Base-by-base conservation (phyloP, 495 filamentous ascomycete genomes). In the Podospora pseudocomata region DNA sequence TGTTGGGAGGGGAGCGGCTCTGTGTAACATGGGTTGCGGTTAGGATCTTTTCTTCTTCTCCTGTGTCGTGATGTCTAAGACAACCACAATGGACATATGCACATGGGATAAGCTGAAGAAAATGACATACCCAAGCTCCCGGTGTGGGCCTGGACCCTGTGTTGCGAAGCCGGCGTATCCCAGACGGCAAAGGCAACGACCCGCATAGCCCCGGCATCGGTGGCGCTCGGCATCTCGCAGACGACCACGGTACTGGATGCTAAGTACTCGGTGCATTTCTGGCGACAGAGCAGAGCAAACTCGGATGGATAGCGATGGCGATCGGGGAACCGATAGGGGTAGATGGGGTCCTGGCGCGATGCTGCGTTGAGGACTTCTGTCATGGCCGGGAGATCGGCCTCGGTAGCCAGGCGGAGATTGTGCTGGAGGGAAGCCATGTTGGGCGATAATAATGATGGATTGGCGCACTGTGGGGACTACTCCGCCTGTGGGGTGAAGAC, bases 251-350 rank as follows among this genome's bases (percentile, higher is more conserved):
- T 71, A 70, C 68, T 72, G 34, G 61, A 71, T 20, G 64, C 69
- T 28, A 75, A 65, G 23, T 77, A 75, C 54, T 77, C 73, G 32
- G 58, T 64, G 55, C 72, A 74, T 28, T 74, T 73, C 18, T 67
- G 64, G 16, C 67, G 63, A 68, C 73, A 75, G 49, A 72, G 70
- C 13, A 60, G 34, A 44, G 72, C 60, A 56, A 74, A 75, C 49
- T 77, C 71, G 53, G 66, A 70, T 5, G 76, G 66, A 60, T 73
- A 73, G 18, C 69, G 63, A 57, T 73, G 58, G 54, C 74, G 68
- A 69, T 75, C 66, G 4, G 76, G 78, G 57, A 75, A 80, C 32
- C 78, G 72, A 60, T 80, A 78, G 54, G 74, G 71, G 67, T 77
- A 80, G 64, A 74, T 61, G 49, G 78, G 78, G 67, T 80, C 78